A percentile compares a stretch with the other conserved stretches of the same genome.
Evolutionary conservation across 208 protist species (phyloP).

Genomic region (Trypanosoma melophagium): DNA sequence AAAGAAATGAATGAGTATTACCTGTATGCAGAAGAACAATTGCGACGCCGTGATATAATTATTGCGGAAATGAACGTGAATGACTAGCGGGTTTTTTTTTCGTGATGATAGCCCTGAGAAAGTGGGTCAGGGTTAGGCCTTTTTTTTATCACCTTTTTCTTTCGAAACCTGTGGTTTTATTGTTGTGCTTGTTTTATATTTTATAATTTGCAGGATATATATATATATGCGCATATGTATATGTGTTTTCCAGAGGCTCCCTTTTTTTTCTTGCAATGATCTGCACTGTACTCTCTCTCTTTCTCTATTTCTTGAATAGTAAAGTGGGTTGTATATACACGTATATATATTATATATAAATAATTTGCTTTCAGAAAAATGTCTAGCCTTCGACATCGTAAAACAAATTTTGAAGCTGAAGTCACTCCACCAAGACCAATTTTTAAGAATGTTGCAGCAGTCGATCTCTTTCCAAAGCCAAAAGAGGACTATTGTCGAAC

Average conservation of each 20-base stretch:
- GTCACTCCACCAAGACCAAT: slow-evolving; percentile 22
- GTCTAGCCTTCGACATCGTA: slow-evolving; percentile 30
- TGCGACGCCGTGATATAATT: slow-evolving; percentile 24
- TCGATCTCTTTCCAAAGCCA: slow-evolving; percentile 66
- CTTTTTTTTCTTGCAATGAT: neutral
- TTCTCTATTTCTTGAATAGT: neutral
- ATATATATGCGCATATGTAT: no score
- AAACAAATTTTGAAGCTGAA: slow-evolving; percentile 11
- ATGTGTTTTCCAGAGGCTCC: no score
- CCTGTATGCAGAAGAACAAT: slow-evolving; percentile 25
- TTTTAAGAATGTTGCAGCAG: slow-evolving; percentile 35
- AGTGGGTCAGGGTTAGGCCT: no score
- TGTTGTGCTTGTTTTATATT: no score
- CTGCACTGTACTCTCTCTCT: neutral
- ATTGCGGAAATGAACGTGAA: slow-evolving; percentile 18
- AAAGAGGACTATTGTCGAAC: slow-evolving; percentile 60
- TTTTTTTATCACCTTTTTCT: neutral
- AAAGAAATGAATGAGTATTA: slow-evolving; percentile 33
- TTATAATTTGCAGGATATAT: no score
- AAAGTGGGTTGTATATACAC: neutral
- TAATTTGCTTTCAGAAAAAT: slow-evolving; percentile 3
- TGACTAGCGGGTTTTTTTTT: slow-evolving; percentile 4
- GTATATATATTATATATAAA: neutral
- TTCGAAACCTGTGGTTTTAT: no score
- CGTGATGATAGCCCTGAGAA: no score